These are phyloP conservation scores for Solanum virginianum DNA, from an alignment of 257 asterid genomes.

Conservation along the genomic window DNA sequence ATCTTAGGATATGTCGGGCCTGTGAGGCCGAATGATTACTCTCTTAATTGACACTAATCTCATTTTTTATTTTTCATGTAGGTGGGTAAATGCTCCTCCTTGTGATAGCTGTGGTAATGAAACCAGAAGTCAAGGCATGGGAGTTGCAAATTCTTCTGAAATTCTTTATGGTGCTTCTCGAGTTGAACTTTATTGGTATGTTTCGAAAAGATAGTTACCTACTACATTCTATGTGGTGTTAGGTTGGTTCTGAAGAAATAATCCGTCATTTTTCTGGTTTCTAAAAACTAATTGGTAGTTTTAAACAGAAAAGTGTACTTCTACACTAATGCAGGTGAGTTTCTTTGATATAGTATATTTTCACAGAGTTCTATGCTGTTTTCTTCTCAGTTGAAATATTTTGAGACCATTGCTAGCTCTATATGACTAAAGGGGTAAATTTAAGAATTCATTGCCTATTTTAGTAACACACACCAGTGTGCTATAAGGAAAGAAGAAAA, in stretches of 20 bases:
- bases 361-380: background rate
- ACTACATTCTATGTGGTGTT: background rate
- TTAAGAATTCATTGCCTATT: background rate
- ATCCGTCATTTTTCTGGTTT: background rate
- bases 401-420: background rate
- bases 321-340: background rate
- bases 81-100: conserved; percentile 96
- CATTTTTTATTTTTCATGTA: conserved; percentile 5
- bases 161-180: conserved; percentile 65
- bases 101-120: conserved; percentile 69
- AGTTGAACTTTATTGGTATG: conserved; percentile 77
- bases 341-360: background rate
- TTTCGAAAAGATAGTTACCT: background rate
- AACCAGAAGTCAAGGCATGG: conserved; percentile 68
- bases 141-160: conserved; percentile 50
- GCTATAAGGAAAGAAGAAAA: background rate
- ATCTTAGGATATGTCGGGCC: background rate
- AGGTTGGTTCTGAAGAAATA: background rate
- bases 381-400: background rate
- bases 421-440: background rate
- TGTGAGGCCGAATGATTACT: background rate
- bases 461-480: background rate
- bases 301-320: background rate
- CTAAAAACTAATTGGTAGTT: background rate
- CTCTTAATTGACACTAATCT: background rate